Conservation (phyloP, 352 stramenopile species). For the Phytophthora sp. region DNA sequence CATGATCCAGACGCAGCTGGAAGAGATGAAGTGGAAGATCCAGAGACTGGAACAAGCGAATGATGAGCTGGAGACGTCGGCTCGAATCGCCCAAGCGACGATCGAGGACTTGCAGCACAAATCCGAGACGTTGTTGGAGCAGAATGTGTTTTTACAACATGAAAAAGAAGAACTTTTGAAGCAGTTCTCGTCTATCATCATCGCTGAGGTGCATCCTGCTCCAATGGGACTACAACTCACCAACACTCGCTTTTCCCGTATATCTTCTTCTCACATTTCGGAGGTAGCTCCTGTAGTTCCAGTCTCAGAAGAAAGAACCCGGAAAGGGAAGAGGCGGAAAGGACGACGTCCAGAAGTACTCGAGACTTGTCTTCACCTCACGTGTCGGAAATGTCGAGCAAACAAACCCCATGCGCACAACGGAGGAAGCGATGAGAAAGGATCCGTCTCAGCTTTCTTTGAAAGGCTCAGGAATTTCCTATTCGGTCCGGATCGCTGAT, state of each 20-base stretch:
- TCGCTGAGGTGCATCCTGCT: slow-evolving; percentile 46
- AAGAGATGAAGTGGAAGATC: slow-evolving; percentile 70
- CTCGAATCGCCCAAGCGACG: slow-evolving; percentile 62
- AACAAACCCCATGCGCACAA: slow-evolving; percentile 33
- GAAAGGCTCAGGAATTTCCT: slow-evolving; percentile 52
- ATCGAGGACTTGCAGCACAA: slow-evolving; percentile 70
- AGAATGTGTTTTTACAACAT: slow-evolving; percentile 73
- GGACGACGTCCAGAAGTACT: slow-evolving; percentile 62
- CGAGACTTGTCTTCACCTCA: slow-evolving; percentile 76
- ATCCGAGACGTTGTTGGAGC: slow-evolving; percentile 57
- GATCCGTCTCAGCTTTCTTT: slow-evolving; percentile 39
- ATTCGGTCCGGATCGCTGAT: slow-evolving; percentile 33
- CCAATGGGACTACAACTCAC: slow-evolving; percentile 14
- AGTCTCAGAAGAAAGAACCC: slow-evolving; percentile 17
- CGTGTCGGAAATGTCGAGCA: slow-evolving; percentile 52
- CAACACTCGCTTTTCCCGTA: slow-evolving; percentile 36
- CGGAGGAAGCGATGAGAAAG: slow-evolving; percentile 30
- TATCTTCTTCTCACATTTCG: slow-evolving; percentile 36
- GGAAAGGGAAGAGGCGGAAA: slow-evolving; percentile 35
- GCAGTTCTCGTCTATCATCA: slow-evolving; percentile 36
- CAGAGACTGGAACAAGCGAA: slow-evolving; percentile 75
- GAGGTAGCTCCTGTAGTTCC: slow-evolving; percentile 16
- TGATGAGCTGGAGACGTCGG: slow-evolving; percentile 71
- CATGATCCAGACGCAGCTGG: slow-evolving; percentile 39
- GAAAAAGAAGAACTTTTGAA: slow-evolving; percentile 63